These are phyloP conservation scores for Kandelia obovata DNA, from an alignment of 345 rosid genomes.

Conservation along the genomic window DNA sequence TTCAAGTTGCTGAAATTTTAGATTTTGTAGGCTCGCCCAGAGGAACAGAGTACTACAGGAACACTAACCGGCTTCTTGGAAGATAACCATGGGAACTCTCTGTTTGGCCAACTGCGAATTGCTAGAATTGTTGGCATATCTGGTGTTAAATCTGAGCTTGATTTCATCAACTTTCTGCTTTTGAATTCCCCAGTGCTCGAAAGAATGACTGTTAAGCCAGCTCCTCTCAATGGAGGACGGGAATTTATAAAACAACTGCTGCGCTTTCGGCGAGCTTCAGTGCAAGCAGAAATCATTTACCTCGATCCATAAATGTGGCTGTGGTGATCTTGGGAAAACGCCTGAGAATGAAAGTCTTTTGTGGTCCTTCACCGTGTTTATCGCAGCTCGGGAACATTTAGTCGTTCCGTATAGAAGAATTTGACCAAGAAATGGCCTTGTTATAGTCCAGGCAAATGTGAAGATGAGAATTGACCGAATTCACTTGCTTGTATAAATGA, in stretches of 20 bases:
- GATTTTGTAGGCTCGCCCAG: constrained; percentile 47
- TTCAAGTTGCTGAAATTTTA: constrained; percentile 10
- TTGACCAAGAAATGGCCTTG: no score
- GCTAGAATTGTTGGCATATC: constrained; percentile 44
- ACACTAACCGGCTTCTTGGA: constrained; percentile 36
- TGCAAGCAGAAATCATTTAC: constrained; percentile 48
- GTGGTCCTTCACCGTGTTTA: no score
- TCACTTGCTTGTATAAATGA: no score
- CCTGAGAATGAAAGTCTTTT: no score
- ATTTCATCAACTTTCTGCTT: constrained; percentile 53
- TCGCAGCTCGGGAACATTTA: no score
- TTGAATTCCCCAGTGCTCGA: constrained; percentile 58
- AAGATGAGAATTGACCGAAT: no score
- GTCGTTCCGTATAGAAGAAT: no score
- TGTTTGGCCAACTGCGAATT: constrained; percentile 45
- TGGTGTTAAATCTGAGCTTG: constrained; percentile 48
- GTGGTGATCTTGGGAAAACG: background rate
- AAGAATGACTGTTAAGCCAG: constrained; percentile 52
- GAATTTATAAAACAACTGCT: constrained; percentile 52
- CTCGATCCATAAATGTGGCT: constrained; percentile 38
- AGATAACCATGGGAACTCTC: constrained; percentile 39
- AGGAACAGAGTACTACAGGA: constrained; percentile 32
- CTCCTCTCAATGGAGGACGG: constrained; percentile 40
- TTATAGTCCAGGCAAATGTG: no score
- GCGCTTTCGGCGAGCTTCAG: constrained; percentile 55